Evolutionary conservation across 2,329 filamentous ascomycete species (phyloP), one percentile per base, ranked within the genome.

Genomic region (Phyllosticta citribraziliensis): DNA sequence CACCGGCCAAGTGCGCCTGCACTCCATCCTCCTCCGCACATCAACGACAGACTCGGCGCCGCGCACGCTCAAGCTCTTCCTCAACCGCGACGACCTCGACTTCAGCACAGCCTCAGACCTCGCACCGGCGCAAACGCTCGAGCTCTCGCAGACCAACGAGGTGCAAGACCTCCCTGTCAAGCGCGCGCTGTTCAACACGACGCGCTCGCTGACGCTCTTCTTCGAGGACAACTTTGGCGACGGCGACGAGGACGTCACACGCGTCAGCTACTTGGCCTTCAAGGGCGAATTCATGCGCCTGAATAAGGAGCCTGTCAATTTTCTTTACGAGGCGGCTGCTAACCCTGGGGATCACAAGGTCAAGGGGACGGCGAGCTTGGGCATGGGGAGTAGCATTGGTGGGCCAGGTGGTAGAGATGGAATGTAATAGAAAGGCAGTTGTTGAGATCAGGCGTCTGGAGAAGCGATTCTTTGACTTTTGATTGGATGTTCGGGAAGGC

Each of bases 231-330:
- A 97, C 71, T 96, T 93, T 67, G 82, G 84, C 55, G 69, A 71
- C 11, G 90, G 85, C 0, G 88, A 91, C 14, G 89, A 92, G 70
- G 61, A 62, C 20, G 85, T 88, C 60, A 93, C 89, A 53, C 82
- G 85, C 56, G 73, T 97, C 1, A 86, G 81, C 64, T 99, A 97
- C 75, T 65, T 97, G 61, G 94, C 89, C 0, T 97, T 99, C 79
- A 92, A 90, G 76, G 94, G 94, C 24, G 90, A 96, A 75, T 97
- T 91, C 81, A 94, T 94, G 83, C 85, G 86, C 72, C 75, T 96
- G 69, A 94, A 88, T 55, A 82, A 88, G 60, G 90, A 93, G 71
- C 91, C 94, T 0, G 79, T 88, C 6, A 91, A 88, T 67, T 93
- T 97, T 67, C 69, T 96, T 63, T 99, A 97, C 74, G 94, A 99